Evolutionary conservation across 2,329 filamentous ascomycete genomes (phyloP).

Genomic region (Cadophora sp.): DNA sequence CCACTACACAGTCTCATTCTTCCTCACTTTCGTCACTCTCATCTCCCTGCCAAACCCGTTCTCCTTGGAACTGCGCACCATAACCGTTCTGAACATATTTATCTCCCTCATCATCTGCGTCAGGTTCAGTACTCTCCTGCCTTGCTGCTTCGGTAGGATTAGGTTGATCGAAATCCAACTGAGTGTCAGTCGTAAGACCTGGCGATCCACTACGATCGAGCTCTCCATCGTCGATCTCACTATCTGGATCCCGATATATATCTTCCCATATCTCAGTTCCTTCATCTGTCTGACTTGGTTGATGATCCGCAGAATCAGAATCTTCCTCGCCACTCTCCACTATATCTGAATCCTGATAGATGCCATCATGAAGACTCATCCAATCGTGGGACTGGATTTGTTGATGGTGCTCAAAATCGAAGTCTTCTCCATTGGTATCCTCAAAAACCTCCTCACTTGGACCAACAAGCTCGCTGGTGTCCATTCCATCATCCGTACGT

Average conservation of each 20-base stretch:
- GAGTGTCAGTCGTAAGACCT: not conserved
- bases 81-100: not conserved
- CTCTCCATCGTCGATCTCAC: not conserved
- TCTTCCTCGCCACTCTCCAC: not conserved
- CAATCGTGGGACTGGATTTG: not conserved
- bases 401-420: not conserved
- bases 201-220: not conserved
- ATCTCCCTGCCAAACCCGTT: not conserved
- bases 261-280: not conserved
- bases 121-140: not conserved
- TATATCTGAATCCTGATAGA: not conserved
- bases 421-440: not conserved
- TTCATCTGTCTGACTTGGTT: not conserved
- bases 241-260: not conserved
- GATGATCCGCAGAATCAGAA: not conserved
- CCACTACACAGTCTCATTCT: not conserved
- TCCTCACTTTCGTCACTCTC: conserved; percentile 20
- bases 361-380: not conserved
- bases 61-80: conserved; percentile 4
- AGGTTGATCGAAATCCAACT: not conserved
- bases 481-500: not conserved
- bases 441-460: not conserved
- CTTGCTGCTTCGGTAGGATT: not conserved
- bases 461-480: not conserved
- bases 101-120: not conserved